These are phyloP conservation scores for Tulasnella calospora DNA, from an alignment of 768 basidiomycete genomes.

Conservation along the genomic window DNA sequence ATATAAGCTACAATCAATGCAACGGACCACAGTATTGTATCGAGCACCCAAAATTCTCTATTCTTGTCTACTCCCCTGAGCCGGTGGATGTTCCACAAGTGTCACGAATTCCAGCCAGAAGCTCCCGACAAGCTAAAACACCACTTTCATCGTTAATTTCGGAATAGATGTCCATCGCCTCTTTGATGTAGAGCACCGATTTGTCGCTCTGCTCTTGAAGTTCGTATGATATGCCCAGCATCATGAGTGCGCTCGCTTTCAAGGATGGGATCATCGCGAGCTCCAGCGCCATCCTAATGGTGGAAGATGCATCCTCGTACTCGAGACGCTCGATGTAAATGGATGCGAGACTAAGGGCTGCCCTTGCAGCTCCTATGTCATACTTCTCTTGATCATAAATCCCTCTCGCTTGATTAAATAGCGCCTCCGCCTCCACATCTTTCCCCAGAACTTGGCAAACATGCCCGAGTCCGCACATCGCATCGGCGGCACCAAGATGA, in stretches of 20 bases:
- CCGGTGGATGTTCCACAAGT: too few species aligned
- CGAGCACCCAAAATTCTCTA: too few species aligned
- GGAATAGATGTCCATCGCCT: background rate
- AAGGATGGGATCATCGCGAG: background rate
- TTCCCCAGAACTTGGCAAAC: background rate
- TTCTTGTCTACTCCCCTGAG: too few species aligned
- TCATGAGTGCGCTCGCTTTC: background rate
- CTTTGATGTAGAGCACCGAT: background rate
- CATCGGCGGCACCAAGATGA: background rate
- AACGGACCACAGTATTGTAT: too few species aligned
- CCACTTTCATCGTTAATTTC: background rate
- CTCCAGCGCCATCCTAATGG: background rate
- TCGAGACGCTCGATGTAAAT: background rate
- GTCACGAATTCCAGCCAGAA: too few species aligned
- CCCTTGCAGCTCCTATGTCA: background rate
- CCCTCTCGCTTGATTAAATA: background rate
- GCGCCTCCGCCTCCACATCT: background rate
- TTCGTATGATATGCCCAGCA: background rate
- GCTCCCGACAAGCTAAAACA: background rate
- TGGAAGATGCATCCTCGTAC: background rate
- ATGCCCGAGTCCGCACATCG: background rate
- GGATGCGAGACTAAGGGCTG: background rate
- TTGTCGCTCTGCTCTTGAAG: background rate
- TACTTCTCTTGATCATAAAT: background rate
- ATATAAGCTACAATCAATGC: too few species aligned